Conservation (phyloP, 106 monocot genomes). For the Xerophyta viscosa region DNA sequence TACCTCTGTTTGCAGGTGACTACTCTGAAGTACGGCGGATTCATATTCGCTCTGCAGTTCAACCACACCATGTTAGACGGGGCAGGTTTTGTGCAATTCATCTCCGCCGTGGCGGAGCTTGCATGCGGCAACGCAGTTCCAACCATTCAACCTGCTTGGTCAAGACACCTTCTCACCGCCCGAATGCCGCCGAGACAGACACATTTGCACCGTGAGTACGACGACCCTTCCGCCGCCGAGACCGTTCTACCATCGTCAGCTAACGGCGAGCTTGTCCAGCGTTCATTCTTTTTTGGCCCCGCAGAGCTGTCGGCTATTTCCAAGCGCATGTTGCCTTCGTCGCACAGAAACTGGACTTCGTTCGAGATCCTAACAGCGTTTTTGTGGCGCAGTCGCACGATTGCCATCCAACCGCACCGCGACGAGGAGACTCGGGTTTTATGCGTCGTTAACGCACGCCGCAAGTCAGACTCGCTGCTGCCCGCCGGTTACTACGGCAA, state of each 20-base stretch:
- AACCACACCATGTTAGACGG: slow-evolving; percentile 71
- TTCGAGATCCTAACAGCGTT: slow-evolving; percentile 49
- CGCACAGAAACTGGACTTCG: slow-evolving; percentile 11
- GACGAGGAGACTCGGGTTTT: slow-evolving; percentile 36
- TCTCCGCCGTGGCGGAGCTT: slow-evolving; percentile 38
- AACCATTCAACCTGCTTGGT: slow-evolving; percentile 27
- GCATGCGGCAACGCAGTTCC: slow-evolving; percentile 13
- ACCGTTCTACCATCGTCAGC: no score
- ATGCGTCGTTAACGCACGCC: slow-evolving; percentile 33
- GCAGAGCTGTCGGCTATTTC: slow-evolving; percentile 23
- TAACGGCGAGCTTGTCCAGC: no score
- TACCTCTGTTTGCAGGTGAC: no score
- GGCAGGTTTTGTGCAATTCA: slow-evolving; percentile 39
- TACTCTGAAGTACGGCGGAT: slow-evolving; percentile 48
- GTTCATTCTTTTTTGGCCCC: slow-evolving; percentile 41
- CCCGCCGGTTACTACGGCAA: slow-evolving; percentile 56
- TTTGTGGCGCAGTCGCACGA: slow-evolving; percentile 39
- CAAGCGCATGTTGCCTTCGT: slow-evolving; percentile 12
- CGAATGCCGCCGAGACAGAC: slow-evolving; percentile 31
- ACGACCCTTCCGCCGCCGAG: no score
- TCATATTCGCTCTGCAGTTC: slow-evolving; percentile 41
- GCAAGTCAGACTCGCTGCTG: slow-evolving; percentile 6
- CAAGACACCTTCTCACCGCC: slow-evolving; percentile 21
- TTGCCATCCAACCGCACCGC: slow-evolving; percentile 20
- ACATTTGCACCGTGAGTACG: no score